Evolutionary conservation across 352 stramenopile genomes (phyloP).

Genomic region (Globisporangium paroecandrum): DNA sequence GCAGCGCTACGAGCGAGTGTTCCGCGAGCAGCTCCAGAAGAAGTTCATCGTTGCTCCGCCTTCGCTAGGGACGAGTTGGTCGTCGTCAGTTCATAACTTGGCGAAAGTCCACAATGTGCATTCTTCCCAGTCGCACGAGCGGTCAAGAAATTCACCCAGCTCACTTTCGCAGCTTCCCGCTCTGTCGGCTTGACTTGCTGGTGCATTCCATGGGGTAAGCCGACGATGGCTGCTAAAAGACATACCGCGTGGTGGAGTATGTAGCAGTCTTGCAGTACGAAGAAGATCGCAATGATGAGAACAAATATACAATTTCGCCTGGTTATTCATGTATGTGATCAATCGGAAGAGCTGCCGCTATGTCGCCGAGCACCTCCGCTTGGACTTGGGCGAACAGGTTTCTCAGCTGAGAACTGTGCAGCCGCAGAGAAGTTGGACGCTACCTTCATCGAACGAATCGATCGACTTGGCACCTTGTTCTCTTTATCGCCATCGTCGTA

Average conservation of each 20-base stretch:
- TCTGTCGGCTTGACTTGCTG: neutral
- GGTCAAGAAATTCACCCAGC: neutral
- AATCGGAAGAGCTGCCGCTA: neutral
- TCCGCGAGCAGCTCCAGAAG: conserved; percentile 18
- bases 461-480: neutral
- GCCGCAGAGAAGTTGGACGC: neutral
- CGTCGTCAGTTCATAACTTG: neutral
- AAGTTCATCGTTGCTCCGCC: neutral
- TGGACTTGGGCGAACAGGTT: neutral
- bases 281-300: neutral
- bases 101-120: neutral
- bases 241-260: neutral
- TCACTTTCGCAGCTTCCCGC: conserved; percentile 9
- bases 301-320: neutral
- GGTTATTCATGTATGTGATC: neutral
- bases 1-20: conserved; percentile 31
- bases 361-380: neutral
- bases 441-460: neutral
- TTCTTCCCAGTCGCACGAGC: neutral
- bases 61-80: neutral
- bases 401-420: neutral
- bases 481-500: neutral
- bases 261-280: neutral
- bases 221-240: neutral
- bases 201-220: neutral